Conservation (phyloP, 1,284 basidiomycete genomes). For the Sporisorium iseilematis-ciliati region DNA sequence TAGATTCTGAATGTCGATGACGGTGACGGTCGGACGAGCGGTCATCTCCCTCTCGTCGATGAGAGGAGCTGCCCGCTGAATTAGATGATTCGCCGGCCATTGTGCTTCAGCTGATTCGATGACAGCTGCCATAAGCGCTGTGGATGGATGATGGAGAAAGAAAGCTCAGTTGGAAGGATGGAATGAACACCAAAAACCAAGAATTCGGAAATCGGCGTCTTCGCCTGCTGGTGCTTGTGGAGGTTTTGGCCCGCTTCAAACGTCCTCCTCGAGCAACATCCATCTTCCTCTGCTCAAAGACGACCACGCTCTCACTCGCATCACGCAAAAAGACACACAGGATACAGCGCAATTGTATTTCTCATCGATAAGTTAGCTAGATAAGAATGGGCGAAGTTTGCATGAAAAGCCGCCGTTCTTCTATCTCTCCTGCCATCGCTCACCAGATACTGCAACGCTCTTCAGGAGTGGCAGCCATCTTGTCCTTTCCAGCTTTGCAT, state of each 20-base stretch:
- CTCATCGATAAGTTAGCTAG: neutral
- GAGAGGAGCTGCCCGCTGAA: constrained; percentile 2
- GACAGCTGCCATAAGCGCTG: neutral
- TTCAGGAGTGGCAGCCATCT: constrained; percentile 51
- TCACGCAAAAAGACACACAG: no score
- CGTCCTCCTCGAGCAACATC: neutral
- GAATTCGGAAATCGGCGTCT: constrained; percentile 7
- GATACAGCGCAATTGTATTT: neutral
- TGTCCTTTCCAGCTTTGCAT: constrained; percentile 60
- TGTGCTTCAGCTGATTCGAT: neutral
- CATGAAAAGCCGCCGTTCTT: neutral
- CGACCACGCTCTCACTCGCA: neutral
- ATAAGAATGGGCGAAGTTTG: neutral
- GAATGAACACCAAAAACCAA: neutral
- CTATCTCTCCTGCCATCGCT: neutral
- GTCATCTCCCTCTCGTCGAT: constrained; percentile 8
- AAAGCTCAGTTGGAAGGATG: constrained; percentile 4
- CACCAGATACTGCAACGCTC: constrained; percentile 67
- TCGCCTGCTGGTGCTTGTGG: neutral
- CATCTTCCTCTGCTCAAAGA: neutral
- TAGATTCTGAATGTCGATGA: constrained; percentile 19
- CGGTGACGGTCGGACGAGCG: constrained; percentile 17
- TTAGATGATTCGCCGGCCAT: constrained; percentile 11
- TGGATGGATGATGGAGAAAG: neutral
- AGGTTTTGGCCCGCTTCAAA: neutral